These are phyloP conservation scores for Plectranthus barbatus DNA, from an alignment of 257 asterid genomes.

Conservation along the genomic window DNA sequence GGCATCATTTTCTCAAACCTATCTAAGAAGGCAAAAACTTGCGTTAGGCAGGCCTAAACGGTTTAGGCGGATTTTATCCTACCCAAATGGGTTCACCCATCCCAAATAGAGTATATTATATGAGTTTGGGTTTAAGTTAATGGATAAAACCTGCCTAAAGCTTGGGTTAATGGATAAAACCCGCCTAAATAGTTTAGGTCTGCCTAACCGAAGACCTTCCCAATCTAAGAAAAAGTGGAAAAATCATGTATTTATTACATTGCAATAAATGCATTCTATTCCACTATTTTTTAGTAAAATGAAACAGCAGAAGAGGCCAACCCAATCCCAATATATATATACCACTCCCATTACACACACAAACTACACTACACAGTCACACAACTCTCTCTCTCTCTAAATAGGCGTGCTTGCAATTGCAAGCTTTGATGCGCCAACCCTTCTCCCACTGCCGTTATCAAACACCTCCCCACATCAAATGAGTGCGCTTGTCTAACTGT, in stretches of 20 bases:
- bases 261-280: background rate
- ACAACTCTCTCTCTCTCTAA: background rate
- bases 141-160: too few species aligned
- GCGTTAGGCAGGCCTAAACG: too few species aligned
- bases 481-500: conserved; percentile 41
- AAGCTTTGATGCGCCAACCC: conserved; percentile 16
- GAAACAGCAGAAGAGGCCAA: conserved; percentile 5
- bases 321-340: conserved; percentile 27
- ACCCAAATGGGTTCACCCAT: too few species aligned
- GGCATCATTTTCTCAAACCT: background rate
- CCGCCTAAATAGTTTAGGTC: too few species aligned
- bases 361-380: conserved; percentile 19
- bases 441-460: conserved; percentile 8
- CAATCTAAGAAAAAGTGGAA: too few species aligned
- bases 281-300: background rate
- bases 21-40: background rate
- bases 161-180: too few species aligned
- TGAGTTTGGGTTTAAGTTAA: too few species aligned
- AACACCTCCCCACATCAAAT: conserved; percentile 26
- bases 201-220: too few species aligned
- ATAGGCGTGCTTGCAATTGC: conserved; percentile 30
- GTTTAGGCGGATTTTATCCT: too few species aligned
- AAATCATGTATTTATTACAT: background rate
- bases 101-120: too few species aligned
- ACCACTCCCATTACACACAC: conserved; percentile 15